Conservation (phyloP, 345 rosid genomes). For the Citropsis articulata region DNA sequence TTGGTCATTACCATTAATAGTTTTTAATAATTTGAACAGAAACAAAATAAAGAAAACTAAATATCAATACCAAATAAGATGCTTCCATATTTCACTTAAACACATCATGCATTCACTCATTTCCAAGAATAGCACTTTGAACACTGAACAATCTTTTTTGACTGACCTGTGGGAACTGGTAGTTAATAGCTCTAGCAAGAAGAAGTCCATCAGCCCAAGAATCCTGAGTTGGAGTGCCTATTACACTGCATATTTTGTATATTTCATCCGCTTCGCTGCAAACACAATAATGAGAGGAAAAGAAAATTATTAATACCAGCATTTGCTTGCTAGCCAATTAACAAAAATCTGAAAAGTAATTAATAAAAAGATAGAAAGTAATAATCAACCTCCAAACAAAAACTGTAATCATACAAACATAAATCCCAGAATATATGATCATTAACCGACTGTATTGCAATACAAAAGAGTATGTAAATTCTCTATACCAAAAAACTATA, state of each 20-base stretch:
- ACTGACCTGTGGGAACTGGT: constrained; percentile 74
- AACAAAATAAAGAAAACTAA: background rate
- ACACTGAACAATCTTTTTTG: background rate
- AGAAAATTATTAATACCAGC: background rate
- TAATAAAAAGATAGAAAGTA: background rate
- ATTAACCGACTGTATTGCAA: background rate
- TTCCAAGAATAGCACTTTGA: background rate
- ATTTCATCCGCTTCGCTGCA: constrained; percentile 98
- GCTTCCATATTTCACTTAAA: constrained; percentile 1
- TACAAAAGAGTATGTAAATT: background rate
- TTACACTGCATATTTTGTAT: constrained; percentile 80
- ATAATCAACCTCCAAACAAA: background rate
- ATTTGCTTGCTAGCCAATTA: background rate
- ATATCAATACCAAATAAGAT: background rate
- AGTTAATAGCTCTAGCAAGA: constrained; percentile 76
- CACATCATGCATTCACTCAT: background rate
- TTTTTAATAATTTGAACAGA: background rate
- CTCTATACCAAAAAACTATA: background rate
- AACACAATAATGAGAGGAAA: background rate
- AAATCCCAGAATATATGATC: background rate
- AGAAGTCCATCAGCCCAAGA: constrained; percentile 87
- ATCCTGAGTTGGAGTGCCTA: constrained; percentile 76
- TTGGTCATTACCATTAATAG: background rate
- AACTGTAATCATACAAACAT: background rate
- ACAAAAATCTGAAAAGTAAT: background rate